Conservation (phyloP, 768 basidiomycete genomes). For the Nidularia pulvinata region DNA sequence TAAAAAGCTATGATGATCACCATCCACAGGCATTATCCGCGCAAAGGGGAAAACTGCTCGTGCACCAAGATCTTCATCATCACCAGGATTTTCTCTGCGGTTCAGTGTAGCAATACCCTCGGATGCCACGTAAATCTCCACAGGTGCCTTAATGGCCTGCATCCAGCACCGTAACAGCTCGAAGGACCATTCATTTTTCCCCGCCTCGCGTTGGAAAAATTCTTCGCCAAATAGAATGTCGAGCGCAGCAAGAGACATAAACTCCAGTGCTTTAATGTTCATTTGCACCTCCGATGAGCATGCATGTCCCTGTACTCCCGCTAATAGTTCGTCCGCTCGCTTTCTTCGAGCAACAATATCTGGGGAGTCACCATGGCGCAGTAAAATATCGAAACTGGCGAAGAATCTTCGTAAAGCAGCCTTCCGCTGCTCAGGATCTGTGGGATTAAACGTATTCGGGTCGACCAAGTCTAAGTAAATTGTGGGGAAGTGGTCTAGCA, state of each 20-base stretch:
- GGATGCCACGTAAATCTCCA: background rate
- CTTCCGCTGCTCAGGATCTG: background rate
- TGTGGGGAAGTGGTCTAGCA: slow-evolving; percentile 10
- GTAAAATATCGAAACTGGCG: background rate
- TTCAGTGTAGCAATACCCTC: background rate
- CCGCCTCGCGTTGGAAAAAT: background rate
- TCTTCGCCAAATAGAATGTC: background rate
- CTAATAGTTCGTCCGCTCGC: background rate
- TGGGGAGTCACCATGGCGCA: background rate
- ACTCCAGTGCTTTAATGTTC: background rate
- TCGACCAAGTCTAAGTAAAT: background rate
- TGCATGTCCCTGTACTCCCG: background rate
- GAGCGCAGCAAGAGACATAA: background rate
- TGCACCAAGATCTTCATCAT: background rate
- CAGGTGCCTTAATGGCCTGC: background rate
- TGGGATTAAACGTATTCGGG: background rate
- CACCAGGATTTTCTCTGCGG: background rate
- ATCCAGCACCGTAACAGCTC: background rate
- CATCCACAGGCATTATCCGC: background rate
- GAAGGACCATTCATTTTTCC: background rate
- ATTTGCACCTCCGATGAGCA: background rate
- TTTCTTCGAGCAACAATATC: background rate
- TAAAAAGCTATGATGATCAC: background rate
- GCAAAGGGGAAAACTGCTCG: background rate
- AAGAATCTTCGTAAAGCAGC: background rate